phyloP scores from a whole-genome alignment of 768 basidiomycete genomes.

The Trametes coccinea region DNA sequence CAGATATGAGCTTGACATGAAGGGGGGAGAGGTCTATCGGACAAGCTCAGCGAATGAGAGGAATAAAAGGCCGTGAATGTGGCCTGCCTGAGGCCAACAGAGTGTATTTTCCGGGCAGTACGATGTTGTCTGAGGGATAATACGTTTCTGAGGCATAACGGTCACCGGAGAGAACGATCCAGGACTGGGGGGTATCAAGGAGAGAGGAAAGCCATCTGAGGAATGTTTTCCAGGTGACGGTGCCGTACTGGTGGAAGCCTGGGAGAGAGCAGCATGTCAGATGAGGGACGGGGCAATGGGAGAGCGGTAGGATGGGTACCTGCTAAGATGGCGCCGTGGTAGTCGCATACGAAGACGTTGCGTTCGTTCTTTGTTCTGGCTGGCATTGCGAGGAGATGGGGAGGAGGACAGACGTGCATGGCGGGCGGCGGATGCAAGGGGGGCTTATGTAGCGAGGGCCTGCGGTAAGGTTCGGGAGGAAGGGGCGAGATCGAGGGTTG shows the following conservation, averaged over 20 bases:
- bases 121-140: conserved; percentile 3
- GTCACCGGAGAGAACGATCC: conserved; percentile 11
- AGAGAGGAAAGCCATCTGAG: conserved; percentile 10
- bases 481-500: conserved; percentile 7
- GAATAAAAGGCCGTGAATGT: background rate
- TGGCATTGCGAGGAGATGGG: background rate
- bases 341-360: conserved; percentile 13
- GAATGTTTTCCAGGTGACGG: conserved; percentile 8
- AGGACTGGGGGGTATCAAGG: conserved; percentile 2
- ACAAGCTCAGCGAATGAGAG: background rate
- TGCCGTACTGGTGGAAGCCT: conserved; percentile 17
- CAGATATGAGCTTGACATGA: conserved; percentile 1
- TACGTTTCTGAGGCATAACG: conserved; percentile 7
- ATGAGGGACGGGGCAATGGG: background rate
- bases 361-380: background rate
- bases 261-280: background rate
- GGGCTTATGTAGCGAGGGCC: background rate
- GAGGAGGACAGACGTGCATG: background rate
- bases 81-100: conserved; percentile 10
- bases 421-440: background rate
- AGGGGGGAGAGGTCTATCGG: conserved; percentile 6
- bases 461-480: background rate
- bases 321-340: conserved; percentile 9
- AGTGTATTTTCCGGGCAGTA: conserved; percentile 14
- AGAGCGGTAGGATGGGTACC: background rate